Base-by-base conservation (phyloP, 768 basidiomycete genomes). In the Lactifluus volemus region DNA sequence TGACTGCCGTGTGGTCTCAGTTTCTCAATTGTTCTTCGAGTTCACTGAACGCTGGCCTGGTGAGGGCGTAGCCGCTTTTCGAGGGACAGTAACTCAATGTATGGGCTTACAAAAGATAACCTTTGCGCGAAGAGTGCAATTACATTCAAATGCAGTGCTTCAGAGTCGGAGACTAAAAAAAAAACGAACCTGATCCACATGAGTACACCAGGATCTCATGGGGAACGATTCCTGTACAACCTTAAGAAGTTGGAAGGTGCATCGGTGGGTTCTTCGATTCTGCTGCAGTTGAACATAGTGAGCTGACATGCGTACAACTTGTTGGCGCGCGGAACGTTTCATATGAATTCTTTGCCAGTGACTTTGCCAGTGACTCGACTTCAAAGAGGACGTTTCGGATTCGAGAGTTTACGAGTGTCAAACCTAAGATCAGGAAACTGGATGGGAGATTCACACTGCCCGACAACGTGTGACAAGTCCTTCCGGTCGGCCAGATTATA, bases 371-470 rank as follows among this genome's bases (percentile, higher is more conserved):
- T 34, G 74, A 73, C 34, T 67, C 69, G 12, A 82, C 77, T 61
- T 79, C 81, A 67, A 91, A 92, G 74, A 84, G 77, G 29, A 88
- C 75, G 69, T 92, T 92, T 53, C 77, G 79, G 48, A 72, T 74
- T 55, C 76, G 77, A 4, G 77, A 71, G 55, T 77, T 72, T 19
- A 71, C 84, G 56, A 0, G 53, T 49, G 42, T 55, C 59, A 36
- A 64, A 63, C n/a, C 48, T 32, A 59, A 6, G 59, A 41, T 19
- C 57, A 58, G 30, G 72, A 61, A 42, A 88, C 81, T 4, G 93
- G 93, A 71, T 96, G 93, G 2, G 92, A 94, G 65, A 96, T 94
- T 92, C 88, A 70, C 92, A 96, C 73, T 97, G 94, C 17, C 94
- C 94, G 45, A 95, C 84, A 47, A 98, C 81, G 53, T 79, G 82